Evolutionary conservation across 371 early-diverging fungal genomes (phyloP), one percentile per base, ranked within the genome.

Genomic region (Saksenaea vasiformis): DNA sequence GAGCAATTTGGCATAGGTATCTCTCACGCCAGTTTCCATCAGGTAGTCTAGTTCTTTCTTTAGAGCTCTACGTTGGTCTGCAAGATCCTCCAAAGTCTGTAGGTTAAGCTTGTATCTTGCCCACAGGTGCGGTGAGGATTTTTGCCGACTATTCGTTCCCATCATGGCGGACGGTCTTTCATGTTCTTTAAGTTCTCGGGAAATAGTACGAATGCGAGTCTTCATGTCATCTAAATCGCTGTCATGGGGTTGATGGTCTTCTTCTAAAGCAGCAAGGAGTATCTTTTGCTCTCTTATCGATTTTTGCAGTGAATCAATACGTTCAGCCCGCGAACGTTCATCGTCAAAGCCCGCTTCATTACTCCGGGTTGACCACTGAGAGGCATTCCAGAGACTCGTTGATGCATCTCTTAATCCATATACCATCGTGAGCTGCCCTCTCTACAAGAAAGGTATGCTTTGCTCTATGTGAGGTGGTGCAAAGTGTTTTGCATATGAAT

Each of bases 31-130:
- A 7, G 66, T 76, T 7, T 69, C 54, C 17, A 74, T 31, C 5
- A 78, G 38, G 57, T 78, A 81, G 28, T 73, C 67, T 9, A 78
- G 53, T 61, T 81, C 81, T 36, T 77, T 76, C 26, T 69, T 38
- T 17, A 78, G 24, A 0, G 72, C 31, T 7, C 63, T 59, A 15
- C 68, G 65, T 54, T 81, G 71, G 31, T 77, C 75, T 3, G 67
- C 60, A 0, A 78, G 26, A 54, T 74, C 73, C 47, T 74, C 70
- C 14, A 81, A 53, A 35, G 72, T 73, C 26, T 77, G 61, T 26
- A 71, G 27, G 41, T 78, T 78, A 4, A 58, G 58, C 38, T 76
- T 67, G 51, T 78, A 78, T 10, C 74, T 70, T 14, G 69, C 39
- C 66, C 69, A 65, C 67, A 64, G 67, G 43, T 73, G 71, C 41